Evolutionary conservation across 1,284 basidiomycete species (phyloP), one percentile per base, ranked within the genome.

Genomic region (Cerioporus squamosus): DNA sequence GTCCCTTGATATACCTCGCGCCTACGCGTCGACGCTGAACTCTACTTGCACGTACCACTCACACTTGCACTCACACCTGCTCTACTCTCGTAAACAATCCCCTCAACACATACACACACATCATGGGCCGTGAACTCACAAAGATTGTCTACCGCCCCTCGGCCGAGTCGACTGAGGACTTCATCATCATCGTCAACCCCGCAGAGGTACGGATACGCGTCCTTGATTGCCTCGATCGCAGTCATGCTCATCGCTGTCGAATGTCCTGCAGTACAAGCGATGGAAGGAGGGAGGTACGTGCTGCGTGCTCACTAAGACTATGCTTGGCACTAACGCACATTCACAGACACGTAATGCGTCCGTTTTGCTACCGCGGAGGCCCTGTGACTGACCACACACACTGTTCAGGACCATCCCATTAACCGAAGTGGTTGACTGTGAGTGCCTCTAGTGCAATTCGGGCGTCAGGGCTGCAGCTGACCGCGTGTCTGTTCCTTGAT

Each of bases 61-160:
- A 36, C 33, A 36, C 33, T 15, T 10, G 33, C 9, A 36, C 52
- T 44, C 39, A 55, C 26, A 29, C 26, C 26, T 29, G 26, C 26
- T 55, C 46, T 26, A 22, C 49, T 29, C 47, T 55, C 39, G 18
- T 9, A 42, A 26, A n/a, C 38, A 22, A 23, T 38, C 17, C 38
- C 26, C 38, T 20, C 46, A 33, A 26, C 31, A 47, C 33, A 24
- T 24, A 18, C 36, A 49, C 36, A 33, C 48, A 26, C 51, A 40
- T 39, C 54, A 68, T 65, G 63, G 44, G 33, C 39, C 82, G 81
- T 65, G 63, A 71, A 52, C 67, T 88, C 62, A 84, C 82, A 52
- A 88, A 89, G 77, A 82, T 93, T 69, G 77, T 91, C 65, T 93
- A 90, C 80, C 90, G 92, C 74, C 88, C 89, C 31, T 84, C 87